Conservation (phyloP, 208 protist species). For the Endotrypanum monterogeii region DNA sequence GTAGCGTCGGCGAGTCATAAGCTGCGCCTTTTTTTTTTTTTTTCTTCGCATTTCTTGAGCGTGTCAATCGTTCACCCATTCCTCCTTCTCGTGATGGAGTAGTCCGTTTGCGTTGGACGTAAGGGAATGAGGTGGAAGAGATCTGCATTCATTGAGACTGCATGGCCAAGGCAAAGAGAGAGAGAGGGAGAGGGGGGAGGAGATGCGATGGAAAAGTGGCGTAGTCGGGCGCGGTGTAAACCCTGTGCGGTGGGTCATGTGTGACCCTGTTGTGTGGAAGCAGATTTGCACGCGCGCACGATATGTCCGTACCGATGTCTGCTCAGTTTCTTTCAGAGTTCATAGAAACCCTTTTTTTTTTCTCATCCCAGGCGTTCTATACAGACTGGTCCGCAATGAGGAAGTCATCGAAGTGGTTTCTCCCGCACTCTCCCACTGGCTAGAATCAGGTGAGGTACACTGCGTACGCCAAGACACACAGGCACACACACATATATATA, state of each 20-base stretch:
- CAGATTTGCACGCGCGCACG: background rate
- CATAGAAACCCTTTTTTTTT: background rate
- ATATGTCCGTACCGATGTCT: conserved; percentile 8
- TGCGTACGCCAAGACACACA: background rate
- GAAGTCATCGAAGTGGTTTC: background rate
- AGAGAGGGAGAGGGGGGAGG: background rate
- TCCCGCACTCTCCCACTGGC: no score
- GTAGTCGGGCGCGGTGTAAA: background rate
- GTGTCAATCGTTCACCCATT: background rate
- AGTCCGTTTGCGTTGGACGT: background rate
- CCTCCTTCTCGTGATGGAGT: background rate
- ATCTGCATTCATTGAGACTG: background rate
- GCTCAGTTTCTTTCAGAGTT: conserved; percentile 21
- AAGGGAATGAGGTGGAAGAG: background rate
- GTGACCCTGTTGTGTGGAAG: background rate
- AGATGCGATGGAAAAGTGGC: no score
- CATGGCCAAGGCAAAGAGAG: background rate
- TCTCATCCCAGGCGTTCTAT: no score
- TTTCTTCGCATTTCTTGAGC: no score
- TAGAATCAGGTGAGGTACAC: no score
- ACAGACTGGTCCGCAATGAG: background rate
- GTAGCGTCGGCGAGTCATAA: conserved; percentile 20
- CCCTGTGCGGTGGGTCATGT: background rate
- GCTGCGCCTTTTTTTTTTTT: background rate
- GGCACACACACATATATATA: background rate